Percentiles rank a stretch among this genome's conserved stretches.
Evolutionary conservation across 2,329 filamentous ascomycete species (phyloP).

Genomic region (Sarocladium kiliense): DNA sequence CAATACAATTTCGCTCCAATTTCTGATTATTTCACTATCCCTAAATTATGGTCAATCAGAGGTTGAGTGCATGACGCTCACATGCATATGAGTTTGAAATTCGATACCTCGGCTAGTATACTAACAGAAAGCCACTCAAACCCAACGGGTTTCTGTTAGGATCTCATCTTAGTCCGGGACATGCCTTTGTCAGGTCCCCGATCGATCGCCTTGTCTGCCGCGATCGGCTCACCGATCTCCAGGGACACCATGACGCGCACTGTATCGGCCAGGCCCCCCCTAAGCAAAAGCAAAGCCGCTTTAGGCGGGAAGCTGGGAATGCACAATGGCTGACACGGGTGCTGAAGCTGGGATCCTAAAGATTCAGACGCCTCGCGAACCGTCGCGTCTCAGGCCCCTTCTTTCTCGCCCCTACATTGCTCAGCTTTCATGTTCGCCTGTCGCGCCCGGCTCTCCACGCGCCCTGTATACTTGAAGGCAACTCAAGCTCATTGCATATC

Average conservation of each 20-base stretch:
- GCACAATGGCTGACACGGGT: neutral
- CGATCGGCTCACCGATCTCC: conserved; percentile 21
- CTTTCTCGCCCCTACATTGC: neutral
- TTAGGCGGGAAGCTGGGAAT: neutral
- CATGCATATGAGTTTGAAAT: too few relatives aligned
- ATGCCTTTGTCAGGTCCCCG: neutral
- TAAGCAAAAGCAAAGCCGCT: conserved; percentile 3
- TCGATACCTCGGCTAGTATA: too few relatives aligned
- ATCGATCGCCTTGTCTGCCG: neutral
- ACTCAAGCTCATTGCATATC: neutral
- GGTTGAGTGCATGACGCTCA: too few relatives aligned
- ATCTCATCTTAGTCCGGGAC: neutral
- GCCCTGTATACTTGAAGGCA: neutral
- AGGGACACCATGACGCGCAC: conserved; percentile 23
- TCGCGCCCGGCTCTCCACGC: neutral
- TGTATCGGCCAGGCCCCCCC: conserved; percentile 20
- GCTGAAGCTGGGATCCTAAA: neutral
- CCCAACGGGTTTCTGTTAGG: neutral
- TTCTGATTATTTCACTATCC: too few relatives aligned
- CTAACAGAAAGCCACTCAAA: too few relatives aligned
- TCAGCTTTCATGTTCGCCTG: neutral
- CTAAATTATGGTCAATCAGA: too few relatives aligned
- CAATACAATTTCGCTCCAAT: too few relatives aligned
- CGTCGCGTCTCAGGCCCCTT: neutral
- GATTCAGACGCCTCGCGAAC: neutral